Evolutionary conservation across 1,284 basidiomycete species (phyloP).

Genomic region (Ustilago nuda): DNA sequence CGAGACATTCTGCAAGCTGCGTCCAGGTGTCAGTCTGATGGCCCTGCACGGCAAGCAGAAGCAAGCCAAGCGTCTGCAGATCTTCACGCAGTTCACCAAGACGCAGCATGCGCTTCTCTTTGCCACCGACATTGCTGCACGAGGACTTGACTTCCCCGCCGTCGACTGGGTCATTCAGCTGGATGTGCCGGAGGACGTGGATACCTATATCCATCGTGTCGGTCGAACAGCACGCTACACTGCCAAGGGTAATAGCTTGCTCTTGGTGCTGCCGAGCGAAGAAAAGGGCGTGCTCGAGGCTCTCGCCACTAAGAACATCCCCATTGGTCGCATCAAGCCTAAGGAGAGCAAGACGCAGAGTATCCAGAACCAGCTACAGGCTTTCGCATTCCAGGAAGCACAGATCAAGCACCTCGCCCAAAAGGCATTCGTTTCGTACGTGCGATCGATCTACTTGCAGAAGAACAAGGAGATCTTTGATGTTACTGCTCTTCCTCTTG

Average conservation of each 20-base stretch:
- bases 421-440: conserved; percentile 95
- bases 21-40: conserved; percentile 89
- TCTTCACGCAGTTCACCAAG: conserved; percentile 64
- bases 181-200: conserved; percentile 98
- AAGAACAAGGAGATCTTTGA: conserved; percentile 95
- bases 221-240: conserved; percentile 95
- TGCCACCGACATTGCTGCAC: conserved; percentile 92
- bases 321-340: conserved; percentile 82
- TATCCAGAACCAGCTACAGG: conserved; percentile 89
- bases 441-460: conserved; percentile 91
- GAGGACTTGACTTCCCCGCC: conserved; percentile 95
- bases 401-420: conserved; percentile 98
- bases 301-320: conserved; percentile 79
- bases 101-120: conserved; percentile 65
- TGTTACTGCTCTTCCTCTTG: conserved; percentile 82
- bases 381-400: conserved; percentile 91
- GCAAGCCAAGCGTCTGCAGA: conserved; percentile 81
- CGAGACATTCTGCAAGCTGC: conserved; percentile 93
- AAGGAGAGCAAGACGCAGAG: conserved; percentile 87
- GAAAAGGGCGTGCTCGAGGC: conserved; percentile 86
- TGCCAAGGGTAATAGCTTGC: conserved; percentile 85
- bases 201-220: conserved; percentile 97
- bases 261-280: conserved; percentile 88
- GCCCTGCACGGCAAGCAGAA: conserved; percentile 98
- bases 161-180: conserved; percentile 98